A percentile compares a stretch with the other conserved stretches of the same genome.
Evolutionary conservation across 106 monocot species (phyloP).

Genomic region (Posidonia australis): DNA sequence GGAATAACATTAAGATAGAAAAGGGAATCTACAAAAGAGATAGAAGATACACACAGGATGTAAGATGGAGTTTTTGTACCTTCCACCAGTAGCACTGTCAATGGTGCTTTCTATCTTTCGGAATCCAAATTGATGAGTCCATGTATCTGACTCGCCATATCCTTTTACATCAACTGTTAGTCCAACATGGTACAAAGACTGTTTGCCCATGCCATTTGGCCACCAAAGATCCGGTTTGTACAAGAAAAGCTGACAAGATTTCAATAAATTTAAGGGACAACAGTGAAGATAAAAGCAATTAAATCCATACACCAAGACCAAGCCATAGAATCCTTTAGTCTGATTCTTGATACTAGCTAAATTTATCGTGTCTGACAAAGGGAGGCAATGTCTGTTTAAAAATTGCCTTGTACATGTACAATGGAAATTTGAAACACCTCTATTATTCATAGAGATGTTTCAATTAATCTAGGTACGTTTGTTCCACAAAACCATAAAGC

Average conservation of each 20-base stretch:
- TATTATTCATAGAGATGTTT: no score
- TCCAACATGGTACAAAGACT: constrained; percentile 74
- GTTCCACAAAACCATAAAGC: no score
- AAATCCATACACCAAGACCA: no score
- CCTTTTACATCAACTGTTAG: constrained; percentile 74
- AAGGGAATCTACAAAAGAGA: not conserved
- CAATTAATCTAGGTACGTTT: no score
- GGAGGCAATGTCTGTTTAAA: no score
- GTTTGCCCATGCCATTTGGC: constrained; percentile 99
- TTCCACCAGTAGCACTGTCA: constrained; percentile 82
- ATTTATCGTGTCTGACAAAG: no score
- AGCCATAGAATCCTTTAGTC: no score
- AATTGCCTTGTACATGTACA: no score
- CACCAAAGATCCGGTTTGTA: constrained; percentile 96
- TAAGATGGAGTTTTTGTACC: constrained; percentile 30
- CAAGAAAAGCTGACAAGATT: constrained; percentile 65
- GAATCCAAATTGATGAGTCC: constrained; percentile 82
- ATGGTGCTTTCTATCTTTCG: constrained; percentile 82
- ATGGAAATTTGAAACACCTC: no score
- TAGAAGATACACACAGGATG: not conserved
- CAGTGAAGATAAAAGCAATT: not conserved
- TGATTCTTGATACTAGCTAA: no score
- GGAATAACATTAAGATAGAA: no score
- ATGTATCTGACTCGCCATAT: constrained; percentile 93
- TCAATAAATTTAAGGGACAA: not conserved